phyloP scores from a whole-genome alignment of 768 basidiomycete genomes.

The Phanerodontia chrysosporium region DNA sequence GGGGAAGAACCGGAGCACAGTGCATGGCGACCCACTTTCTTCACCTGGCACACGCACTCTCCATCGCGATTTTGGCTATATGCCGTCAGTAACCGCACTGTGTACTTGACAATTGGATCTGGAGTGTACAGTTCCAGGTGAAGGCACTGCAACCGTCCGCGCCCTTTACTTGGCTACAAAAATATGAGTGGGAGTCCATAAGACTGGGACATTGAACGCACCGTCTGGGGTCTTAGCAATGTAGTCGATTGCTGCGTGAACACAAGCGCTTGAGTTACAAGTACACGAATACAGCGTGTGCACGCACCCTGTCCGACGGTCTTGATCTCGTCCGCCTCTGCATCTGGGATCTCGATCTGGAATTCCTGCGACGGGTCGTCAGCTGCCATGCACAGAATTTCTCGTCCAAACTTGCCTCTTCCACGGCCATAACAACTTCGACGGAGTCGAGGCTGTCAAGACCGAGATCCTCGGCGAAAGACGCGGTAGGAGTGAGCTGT shows the following conservation, averaged over 20 bases:
- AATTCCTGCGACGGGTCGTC: slow-evolving; percentile 65
- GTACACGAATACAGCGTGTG: slow-evolving; percentile 14
- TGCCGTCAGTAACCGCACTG: neutral
- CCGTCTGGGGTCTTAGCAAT: slow-evolving; percentile 70
- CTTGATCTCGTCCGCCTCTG: slow-evolving; percentile 91
- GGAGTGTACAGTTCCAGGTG: neutral
- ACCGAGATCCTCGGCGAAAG: slow-evolving; percentile 80
- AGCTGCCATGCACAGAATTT: neutral
- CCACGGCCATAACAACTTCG: slow-evolving; percentile 98
- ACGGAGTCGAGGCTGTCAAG: slow-evolving; percentile 96
- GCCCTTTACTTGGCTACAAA: slow-evolving; percentile 2
- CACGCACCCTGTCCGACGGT: slow-evolving; percentile 84
- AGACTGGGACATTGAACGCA: slow-evolving; percentile 8
- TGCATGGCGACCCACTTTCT: neutral
- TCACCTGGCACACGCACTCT: neutral
- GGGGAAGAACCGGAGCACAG: neutral
- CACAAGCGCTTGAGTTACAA: neutral
- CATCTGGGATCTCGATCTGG: slow-evolving; percentile 95
- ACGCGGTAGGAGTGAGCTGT: slow-evolving; percentile 62
- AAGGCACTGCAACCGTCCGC: neutral
- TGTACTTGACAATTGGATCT: neutral
- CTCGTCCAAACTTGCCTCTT: slow-evolving; percentile 54
- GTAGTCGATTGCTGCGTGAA: slow-evolving; percentile 80
- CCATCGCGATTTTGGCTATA: neutral
- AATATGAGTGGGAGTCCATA: neutral